phyloP scores from a whole-genome alignment of 352 stramenopile genomes.

The Pythium insidiosum region DNA sequence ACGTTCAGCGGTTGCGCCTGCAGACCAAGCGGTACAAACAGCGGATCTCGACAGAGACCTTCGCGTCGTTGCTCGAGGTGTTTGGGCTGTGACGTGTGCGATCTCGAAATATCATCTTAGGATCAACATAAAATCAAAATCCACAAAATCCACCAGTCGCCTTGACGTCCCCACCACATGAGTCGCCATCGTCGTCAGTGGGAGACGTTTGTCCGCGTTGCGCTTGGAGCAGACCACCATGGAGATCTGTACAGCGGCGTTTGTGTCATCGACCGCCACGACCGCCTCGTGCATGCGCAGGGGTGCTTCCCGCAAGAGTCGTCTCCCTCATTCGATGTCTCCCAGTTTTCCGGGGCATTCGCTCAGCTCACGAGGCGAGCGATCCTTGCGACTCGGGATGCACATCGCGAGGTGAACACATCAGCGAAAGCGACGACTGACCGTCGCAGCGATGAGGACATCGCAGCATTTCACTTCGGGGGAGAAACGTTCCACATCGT shows the following conservation, averaged over 20 bases:
- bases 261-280: constrained; percentile 29
- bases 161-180: constrained; percentile 13
- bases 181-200: constrained; percentile 36
- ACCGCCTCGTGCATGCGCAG: constrained; percentile 26
- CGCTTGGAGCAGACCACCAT: constrained; percentile 20
- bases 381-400: no score
- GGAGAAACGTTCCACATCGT: constrained; percentile 31
- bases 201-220: constrained; percentile 19
- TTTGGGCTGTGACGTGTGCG: constrained; percentile 24
- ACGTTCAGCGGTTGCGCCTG: constrained; percentile 38
- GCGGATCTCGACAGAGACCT: constrained; percentile 21
- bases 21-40: constrained; percentile 65
- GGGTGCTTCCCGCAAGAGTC: constrained; percentile 32
- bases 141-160: no score
- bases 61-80: constrained; percentile 32
- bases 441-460: background rate
- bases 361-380: constrained; percentile 32
- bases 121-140: background rate
- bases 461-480: constrained; percentile 24
- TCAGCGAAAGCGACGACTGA: background rate
- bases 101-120: constrained; percentile 6
- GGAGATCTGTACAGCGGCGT: constrained; percentile 40
- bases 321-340: background rate
- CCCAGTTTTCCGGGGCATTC: constrained; percentile 18
- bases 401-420: constrained; percentile 3